Base-by-base conservation (phyloP, 1,284 basidiomycete species). In the Quambalaria eucalypti region DNA sequence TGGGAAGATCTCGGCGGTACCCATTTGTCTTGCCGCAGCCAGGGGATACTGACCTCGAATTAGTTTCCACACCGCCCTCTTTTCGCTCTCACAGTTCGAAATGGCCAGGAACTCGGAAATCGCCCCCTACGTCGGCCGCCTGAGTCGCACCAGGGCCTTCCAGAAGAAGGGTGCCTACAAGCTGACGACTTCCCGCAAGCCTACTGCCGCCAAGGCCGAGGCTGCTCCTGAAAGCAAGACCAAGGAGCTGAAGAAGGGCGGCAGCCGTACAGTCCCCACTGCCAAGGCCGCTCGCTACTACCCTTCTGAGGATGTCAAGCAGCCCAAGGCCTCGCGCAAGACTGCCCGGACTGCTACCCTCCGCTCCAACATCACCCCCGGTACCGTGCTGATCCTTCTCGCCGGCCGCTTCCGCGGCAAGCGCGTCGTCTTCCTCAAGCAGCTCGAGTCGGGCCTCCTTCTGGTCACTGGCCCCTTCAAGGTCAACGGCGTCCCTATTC, bases 361-460 rank as follows among this genome's bases (percentile, higher is more conserved):
- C 69, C 90, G 93, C 72, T 78, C 84, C 60, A 84, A 86, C 74
- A 95, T 99, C 81, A 87, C 86, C 66, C 90, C 92, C 65, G 95
- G 95, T 64, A 87, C 91, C 74, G 84, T 99, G 76, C 82, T 99
- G 68, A 97, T 99, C 79, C 82, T 99, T 72, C 85, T 99, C 69
- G 92, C 93, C 66, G 95, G 95, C 76, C 89, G 93, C 76, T 98
- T 92, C 88, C 82, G 88, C 69, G 95, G 95, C 69, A 97, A 97
- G 85, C 85, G 95, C 52, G 95, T 98, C 66, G 91, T 99, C 56
- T 95, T 92, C 81, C 82, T 99, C 80, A 96, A 96, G 84, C 91
- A 95, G 82, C 81, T 98, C 78, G 84, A 84, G 71, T 90, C 87
- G 66, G 93, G 93, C 63, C 80, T 98, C 71, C 80, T 99, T 72